Percentiles rank a stretch among this genome's conserved stretches.
Conservation (phyloP, 2,329 filamentous ascomycete genomes). For the Leptographium procerum region DNA sequence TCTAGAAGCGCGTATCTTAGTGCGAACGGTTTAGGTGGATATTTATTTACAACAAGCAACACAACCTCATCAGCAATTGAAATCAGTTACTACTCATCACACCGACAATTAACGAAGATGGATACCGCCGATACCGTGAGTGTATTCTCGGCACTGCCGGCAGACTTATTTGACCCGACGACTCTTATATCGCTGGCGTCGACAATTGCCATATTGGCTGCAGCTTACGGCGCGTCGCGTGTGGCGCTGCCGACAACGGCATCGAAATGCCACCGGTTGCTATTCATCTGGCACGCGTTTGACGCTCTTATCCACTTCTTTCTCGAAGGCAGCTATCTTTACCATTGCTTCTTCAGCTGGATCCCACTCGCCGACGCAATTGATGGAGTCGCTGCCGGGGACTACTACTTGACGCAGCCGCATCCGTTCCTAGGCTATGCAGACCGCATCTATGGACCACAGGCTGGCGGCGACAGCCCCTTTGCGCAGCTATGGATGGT, state of each 20-base stretch:
- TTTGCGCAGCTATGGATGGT: slow-evolving; percentile 58
- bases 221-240: slow-evolving; percentile 38
- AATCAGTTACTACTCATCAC: no score
- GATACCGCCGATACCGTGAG: not conserved
- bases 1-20: no score
- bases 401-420: slow-evolving; percentile 33
- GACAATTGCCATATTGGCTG: slow-evolving; percentile 39
- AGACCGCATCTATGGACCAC: slow-evolving; percentile 42
- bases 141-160: slow-evolving; percentile 26
- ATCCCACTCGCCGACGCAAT: slow-evolving; percentile 23
- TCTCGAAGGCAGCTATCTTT: slow-evolving; percentile 85
- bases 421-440: slow-evolving; percentile 39
- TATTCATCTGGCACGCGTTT: slow-evolving; percentile 93
- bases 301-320: slow-evolving; percentile 85
- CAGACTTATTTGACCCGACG: slow-evolving; percentile 47
- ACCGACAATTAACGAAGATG: no score
- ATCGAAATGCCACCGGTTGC: slow-evolving; percentile 55
- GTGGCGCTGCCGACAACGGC: slow-evolving; percentile 37
- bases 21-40: no score
- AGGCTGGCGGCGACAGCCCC: slow-evolving; percentile 41
- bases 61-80: no score
- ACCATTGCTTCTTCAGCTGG: slow-evolving; percentile 77
- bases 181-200: slow-evolving; percentile 47
- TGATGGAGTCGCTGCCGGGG: no score
- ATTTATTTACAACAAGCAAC: no score